Conservation (phyloP, 345 rosid species). For the Trapa incisa region DNA sequence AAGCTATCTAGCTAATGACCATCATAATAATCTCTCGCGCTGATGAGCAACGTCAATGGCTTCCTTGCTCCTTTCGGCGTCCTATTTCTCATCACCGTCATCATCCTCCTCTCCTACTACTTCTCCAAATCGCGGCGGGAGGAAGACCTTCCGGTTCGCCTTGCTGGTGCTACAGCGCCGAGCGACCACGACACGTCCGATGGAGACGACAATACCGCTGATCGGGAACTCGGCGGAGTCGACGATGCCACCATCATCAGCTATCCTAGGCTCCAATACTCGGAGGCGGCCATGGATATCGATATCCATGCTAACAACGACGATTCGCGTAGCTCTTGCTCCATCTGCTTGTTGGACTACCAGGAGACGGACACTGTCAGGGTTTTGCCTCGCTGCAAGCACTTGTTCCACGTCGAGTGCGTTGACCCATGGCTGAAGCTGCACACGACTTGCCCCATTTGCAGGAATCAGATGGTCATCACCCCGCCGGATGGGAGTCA, state of each 20-base stretch:
- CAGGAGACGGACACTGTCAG: constrained; percentile 4
- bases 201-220: background rate
- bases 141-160: background rate
- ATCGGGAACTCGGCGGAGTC: constrained; percentile 4
- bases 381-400: constrained; percentile 10
- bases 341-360: constrained; percentile 6
- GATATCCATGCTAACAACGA: background rate
- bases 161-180: background rate
- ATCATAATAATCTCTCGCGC: too few species aligned
- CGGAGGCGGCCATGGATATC: background rate
- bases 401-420: constrained; percentile 6
- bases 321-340: background rate
- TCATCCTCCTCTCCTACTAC: constrained; percentile 6
- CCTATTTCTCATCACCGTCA: background rate
- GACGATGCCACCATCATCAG: constrained; percentile 5
- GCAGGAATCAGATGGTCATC: constrained; percentile 1
- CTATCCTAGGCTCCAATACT: constrained; percentile 7
- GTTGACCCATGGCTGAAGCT: constrained; percentile 9
- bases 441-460: constrained; percentile 5
- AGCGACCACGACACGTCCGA: background rate
- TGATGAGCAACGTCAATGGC: constrained; percentile 1
- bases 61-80: constrained; percentile 6
- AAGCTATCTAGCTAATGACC: too few species aligned
- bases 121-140: background rate
- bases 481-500: background rate